Evolutionary conservation across 116 monocot species (phyloP).

Genomic region (Papilionanthe hybrid): DNA sequence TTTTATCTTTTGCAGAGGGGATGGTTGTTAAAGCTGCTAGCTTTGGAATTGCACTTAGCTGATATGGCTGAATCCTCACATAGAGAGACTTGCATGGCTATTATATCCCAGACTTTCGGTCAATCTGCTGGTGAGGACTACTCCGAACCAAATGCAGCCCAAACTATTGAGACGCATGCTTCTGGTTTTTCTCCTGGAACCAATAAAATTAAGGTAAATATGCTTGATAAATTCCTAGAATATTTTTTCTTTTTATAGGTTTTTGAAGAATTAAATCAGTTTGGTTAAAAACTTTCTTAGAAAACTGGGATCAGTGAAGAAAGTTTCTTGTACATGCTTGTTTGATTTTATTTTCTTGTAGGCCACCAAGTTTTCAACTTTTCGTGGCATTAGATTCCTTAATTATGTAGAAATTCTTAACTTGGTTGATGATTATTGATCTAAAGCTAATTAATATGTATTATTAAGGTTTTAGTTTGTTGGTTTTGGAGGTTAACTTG

Average conservation of each 20-base stretch:
- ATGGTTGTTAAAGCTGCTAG: slow-evolving; percentile 85
- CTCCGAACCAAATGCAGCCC: slow-evolving; percentile 12
- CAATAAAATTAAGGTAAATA: slow-evolving; percentile 53
- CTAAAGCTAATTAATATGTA: neutral
- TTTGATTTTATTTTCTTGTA: neutral
- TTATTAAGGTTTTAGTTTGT: neutral
- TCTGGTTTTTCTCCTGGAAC: slow-evolving; percentile 14
- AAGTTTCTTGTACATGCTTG: neutral
- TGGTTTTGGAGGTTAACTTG: neutral
- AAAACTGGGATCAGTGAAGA: neutral
- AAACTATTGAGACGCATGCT: slow-evolving; percentile 13
- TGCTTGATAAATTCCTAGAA: neutral
- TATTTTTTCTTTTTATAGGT: too few relatives aligned
- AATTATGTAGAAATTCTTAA: neutral
- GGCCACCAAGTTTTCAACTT: neutral
- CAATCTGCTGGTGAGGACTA: slow-evolving; percentile 24
- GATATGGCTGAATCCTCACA: slow-evolving; percentile 60
- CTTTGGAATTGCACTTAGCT: slow-evolving; percentile 78
- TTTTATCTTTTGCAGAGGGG: slow-evolving; percentile 54
- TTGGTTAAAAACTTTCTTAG: neutral
- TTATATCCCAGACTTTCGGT: slow-evolving; percentile 51
- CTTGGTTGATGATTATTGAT: neutral
- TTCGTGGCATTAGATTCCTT: neutral
- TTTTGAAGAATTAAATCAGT: neutral
- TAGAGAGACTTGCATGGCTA: slow-evolving; percentile 63